Base-by-base conservation (phyloP, 2,329 filamentous ascomycete genomes). In the Trichoderma citrinoviride region DNA sequence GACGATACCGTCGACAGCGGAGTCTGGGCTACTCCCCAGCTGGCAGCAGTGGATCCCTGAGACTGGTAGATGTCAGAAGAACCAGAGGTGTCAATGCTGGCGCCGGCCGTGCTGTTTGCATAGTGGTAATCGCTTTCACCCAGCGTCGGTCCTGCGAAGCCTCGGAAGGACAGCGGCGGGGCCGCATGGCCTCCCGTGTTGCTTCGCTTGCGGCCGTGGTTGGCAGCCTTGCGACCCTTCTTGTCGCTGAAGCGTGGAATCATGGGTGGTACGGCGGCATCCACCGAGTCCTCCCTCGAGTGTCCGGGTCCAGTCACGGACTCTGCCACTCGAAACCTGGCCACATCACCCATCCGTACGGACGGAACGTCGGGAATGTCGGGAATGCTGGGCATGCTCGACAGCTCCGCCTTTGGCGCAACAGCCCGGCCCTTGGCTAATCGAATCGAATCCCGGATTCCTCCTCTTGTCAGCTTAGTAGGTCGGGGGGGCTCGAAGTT, bases 391-490 rank as follows among this genome's bases (percentile, higher is more conserved):
- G 64, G 80, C 47, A 84, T 77, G 58, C 82, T 80, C 2, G 85
- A 83, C 17, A 87, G 79, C 61, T 82, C 80, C 0, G 85, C 79
- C 62, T 78, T 84, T 5, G 84, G 81, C 19, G 83, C 80, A 19
- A 78, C 78, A 5, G 82, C 80, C 76, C 75, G 83, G 70, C 89
- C 87, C 78, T 97, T 97, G 14, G 93, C 92, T 23, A 97, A 82
- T 53, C 91, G 87, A 67, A 97, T 96, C 0, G 93, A 97, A 77
- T 98, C 93, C 54, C 92, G 87, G 69, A 97, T 94, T 5, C 83
- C 83, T 6, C 73, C 79, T 69, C 75, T 82, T 74, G 83, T 83
- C 2, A 80, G 67, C 72, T 82, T 85, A 2, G 60, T 62, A 33
- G 76, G 70, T 37, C 76, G 80, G 8, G 82, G 79, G 10, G 80